Base-by-base conservation (phyloP, 2,329 filamentous ascomycete genomes). In the Penicillium sp. region DNA sequence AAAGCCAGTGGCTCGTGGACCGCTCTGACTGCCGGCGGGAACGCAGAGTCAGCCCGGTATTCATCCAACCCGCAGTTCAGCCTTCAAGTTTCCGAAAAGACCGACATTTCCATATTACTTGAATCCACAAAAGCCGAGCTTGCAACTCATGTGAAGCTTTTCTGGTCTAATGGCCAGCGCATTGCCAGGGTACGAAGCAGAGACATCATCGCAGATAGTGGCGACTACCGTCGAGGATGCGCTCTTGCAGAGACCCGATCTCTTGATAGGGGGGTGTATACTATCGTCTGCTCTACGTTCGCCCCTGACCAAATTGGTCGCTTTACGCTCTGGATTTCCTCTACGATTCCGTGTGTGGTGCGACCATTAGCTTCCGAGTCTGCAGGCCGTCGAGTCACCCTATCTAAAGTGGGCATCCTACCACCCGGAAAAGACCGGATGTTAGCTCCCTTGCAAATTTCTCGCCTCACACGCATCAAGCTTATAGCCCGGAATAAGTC, bases 201-300 rank as follows among this genome's bases (percentile, higher is more conserved):
- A 60, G 92, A 96, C 66, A 84, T 97, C 36, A 81, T 95, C 23
- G 83, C 83, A 21, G 87, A 90, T 51, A 95, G 90, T 31, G 89
- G 89, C n/a, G 90, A 96, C 61, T 96, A 99, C 72, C 85, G 89
- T 45, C 85, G 87, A 26, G 88, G 88, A 26, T 89, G 88, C 67
- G 88, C 89, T 4, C 77, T 91, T 29, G 85, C 87, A 2, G 83
- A 89, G 56, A 74, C 82, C 6, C 60, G 70, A 64, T 65, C 76
- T 18, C 74, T 96, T 16, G 84, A 85, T 36, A 75, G 83, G 0
- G 93, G 93, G 0, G 79, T 79, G 0, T 99, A 97, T 70, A 96
- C 90, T 0, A 80, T 96, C 51, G 87, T 96, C 6, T 93, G 88
- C 68, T 96, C 90, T 2, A 95, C 93, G 0, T 97, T 95, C 69